Evolutionary conservation across 306 rosid genomes (phyloP).

Genomic region (Glycyrrhiza uralensis): DNA sequence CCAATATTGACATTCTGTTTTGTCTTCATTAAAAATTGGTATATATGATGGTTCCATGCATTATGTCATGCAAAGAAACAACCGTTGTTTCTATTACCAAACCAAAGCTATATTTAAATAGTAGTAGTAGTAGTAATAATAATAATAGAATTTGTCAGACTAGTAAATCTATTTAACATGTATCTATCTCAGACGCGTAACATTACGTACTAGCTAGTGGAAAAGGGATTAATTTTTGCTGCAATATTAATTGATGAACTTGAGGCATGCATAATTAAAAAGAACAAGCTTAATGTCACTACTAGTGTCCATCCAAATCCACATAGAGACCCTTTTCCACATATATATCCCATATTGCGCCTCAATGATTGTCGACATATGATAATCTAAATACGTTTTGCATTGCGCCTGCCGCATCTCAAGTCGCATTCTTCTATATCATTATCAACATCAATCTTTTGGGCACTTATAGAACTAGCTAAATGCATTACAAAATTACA

Average conservation of each 20-base stretch:
- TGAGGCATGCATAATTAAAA: neutral
- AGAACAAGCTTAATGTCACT: neutral
- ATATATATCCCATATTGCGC: neutral
- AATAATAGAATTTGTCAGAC: too few relatives aligned
- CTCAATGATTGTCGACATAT: neutral
- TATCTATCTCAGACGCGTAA: too few relatives aligned
- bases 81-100: conserved; percentile 3
- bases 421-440: neutral
- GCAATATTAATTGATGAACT: neutral
- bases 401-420: neutral
- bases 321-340: neutral
- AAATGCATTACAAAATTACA: neutral
- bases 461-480: neutral
- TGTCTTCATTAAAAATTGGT: conserved; percentile 20
- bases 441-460: neutral
- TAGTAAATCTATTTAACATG: too few relatives aligned
- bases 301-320: neutral
- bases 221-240: conserved; percentile 10
- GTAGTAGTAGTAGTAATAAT: too few relatives aligned
- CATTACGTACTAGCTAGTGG: neutral
- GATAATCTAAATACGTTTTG: neutral
- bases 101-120: too few relatives aligned
- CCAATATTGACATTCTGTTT: too few relatives aligned
- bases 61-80: conserved; percentile 23
- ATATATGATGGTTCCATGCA: conserved; percentile 36